These are phyloP conservation scores for Hemileia vastatrix DNA, from an alignment of 1,284 basidiomycete species.

Conservation along the genomic window DNA sequence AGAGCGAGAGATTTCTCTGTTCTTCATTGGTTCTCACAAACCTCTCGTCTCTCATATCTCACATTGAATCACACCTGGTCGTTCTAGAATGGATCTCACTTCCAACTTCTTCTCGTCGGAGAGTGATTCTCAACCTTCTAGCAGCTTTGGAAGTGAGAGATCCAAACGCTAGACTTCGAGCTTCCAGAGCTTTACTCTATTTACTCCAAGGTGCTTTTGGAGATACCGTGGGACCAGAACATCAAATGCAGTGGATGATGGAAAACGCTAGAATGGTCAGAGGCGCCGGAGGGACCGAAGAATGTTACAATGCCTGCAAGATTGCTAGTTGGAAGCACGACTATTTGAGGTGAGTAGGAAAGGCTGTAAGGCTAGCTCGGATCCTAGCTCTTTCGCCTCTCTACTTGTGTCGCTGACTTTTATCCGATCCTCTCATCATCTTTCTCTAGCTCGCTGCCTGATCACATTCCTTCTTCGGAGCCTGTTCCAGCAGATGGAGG, in stretches of 20 bases:
- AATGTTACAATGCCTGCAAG: constrained; percentile 77
- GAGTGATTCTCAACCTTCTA: constrained; percentile 34
- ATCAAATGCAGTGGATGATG: constrained; percentile 90
- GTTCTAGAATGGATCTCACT: constrained; percentile 33
- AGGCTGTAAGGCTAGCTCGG: constrained; percentile 4
- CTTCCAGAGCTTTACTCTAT: constrained; percentile 36
- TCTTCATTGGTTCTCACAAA: background rate
- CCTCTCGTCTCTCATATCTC: background rate
- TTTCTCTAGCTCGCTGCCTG: background rate
- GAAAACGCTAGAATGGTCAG: constrained; percentile 84
- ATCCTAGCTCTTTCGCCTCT: constrained; percentile 35
- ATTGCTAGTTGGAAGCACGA: constrained; percentile 83
- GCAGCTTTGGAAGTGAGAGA: constrained; percentile 37
- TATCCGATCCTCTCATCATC: background rate
- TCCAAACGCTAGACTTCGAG: constrained; percentile 30
- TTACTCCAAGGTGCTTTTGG: constrained; percentile 68
- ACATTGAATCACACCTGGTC: background rate
- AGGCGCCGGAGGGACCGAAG: constrained; percentile 69
- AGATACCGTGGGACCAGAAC: constrained; percentile 78
- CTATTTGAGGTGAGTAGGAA: constrained; percentile 55
- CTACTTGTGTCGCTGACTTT: no score
- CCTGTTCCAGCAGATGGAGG: constrained; percentile 4
- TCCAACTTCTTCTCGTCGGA: constrained; percentile 30
- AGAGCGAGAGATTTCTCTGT: no score
- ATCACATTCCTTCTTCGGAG: background rate